Evolutionary conservation across 352 stramenopile species (phyloP), one percentile per base, ranked within the genome.

Genomic region (Elongisporangium undulatum): DNA sequence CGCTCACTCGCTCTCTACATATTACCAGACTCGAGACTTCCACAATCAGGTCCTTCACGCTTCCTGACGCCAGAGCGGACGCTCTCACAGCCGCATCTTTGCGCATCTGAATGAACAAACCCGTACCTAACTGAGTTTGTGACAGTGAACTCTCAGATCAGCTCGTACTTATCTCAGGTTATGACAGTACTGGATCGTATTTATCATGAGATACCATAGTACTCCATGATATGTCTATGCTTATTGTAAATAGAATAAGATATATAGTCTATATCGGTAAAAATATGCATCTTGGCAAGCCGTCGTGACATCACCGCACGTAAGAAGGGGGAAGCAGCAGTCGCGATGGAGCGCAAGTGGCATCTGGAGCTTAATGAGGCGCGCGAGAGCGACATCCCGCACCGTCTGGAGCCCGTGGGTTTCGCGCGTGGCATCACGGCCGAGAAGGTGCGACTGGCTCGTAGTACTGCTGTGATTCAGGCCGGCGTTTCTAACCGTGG

Each of bases 301-400:
- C 48, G 49, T 29, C 6, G 13, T 34, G 5, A 45, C 26, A 54
- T 15, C 26, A 54, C 19, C 41, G 45, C 41, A 21, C 49, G n/a
- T 21, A 54, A 16, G 19, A 24, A 23, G 23, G 49, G 21, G 10
- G 24, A 34, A 51, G 39, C 59, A 53, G 9, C 6, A n/a, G n/a
- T n/a, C n/a, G n/a, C n/a, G n/a, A 66, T 80, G 63, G 72, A 80
- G 66, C 67, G 81, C 72, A 93, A 91, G 69, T 93, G 83, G 83
- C 77, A 82, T 59, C 50, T 93, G 51, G 79, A 90, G 55, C 77
- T 94, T 38, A 83, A 87, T 58, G 84, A 94, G 50, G 75, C 70
- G 21, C 82, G 81, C 67, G 84, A 94, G 67, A 86, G 70, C 68
- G 77, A 89, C 64, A 68, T 91, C 19, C 79, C 79, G 38, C 62